phyloP scores from a whole-genome alignment of 1,284 basidiomycete genomes.

The Heterobasidion annosum region DNA sequence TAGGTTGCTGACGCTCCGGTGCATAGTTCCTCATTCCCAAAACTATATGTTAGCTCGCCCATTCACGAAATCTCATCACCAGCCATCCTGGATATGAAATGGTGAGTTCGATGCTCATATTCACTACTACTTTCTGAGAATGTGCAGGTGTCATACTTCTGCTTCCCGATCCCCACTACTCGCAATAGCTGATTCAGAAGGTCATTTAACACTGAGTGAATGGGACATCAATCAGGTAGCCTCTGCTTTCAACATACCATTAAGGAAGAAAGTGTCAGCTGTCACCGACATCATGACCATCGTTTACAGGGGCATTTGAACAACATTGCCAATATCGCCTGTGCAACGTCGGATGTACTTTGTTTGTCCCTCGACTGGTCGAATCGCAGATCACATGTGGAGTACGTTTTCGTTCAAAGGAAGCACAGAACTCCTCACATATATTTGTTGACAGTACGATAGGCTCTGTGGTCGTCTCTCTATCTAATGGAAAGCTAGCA shows the following conservation, averaged over 20 bases:
- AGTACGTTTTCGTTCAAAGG: constrained; percentile 9
- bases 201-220: constrained; percentile 56
- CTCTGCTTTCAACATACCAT: not conserved
- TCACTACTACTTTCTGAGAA: not conserved
- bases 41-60: constrained; percentile 35
- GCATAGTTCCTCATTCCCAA: constrained; percentile 4
- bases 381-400: constrained; percentile 37
- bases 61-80: constrained; percentile 67
- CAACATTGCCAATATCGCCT: constrained; percentile 39
- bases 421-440: not conserved
- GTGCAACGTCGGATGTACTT: constrained; percentile 50
- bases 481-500: constrained; percentile 70
- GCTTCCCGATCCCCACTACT: constrained; percentile 36
- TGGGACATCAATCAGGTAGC: constrained; percentile 44
- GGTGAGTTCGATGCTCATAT: constrained; percentile 35
- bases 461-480: constrained; percentile 65
- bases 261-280: not conserved
- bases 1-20: not conserved
- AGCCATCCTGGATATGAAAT: constrained; percentile 91
- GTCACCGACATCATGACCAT: not conserved
- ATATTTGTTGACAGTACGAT: constrained; percentile 26
- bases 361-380: constrained; percentile 90
- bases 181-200: constrained; percentile 79
- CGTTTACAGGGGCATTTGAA: constrained; percentile 33
- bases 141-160: constrained; percentile 48